Evolutionary conservation across 306 rosid species (phyloP), one percentile per base, ranked within the genome.

Genomic region (Quercus cerris): DNA sequence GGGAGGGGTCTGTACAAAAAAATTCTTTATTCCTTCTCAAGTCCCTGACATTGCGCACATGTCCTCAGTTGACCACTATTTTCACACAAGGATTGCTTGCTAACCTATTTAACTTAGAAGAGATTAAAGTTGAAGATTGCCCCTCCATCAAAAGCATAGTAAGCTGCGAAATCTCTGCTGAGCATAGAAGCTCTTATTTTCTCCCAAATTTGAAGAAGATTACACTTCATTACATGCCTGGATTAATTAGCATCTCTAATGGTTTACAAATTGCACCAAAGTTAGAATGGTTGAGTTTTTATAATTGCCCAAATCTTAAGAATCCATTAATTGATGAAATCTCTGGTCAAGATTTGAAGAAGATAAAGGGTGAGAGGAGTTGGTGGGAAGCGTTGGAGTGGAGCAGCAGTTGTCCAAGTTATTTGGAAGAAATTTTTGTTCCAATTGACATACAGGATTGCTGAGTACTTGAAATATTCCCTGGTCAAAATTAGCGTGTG

Each of bases 331-430:
- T n/a, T 3, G 15, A 4, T 0, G 78, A 81, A 46, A 12, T 71
- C 23, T 63, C 54, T 15, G 63, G 70, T n/a, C 4, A 71, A 38
- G 2, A 2, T 0, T 3, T 81, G 4, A 62, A 1, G 5, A 20
- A 13, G 13, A 81, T 81, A 11, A 35, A 62, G 57, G 85, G 78
- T 59, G 81, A 81, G 73, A 35, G n/a, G 2, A 62, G 2, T 9
- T 81, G 81, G 85, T 81, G 78, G 85, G 68, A 76, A 13, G 17
- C 74, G 9, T 11, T 79, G 66, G 73, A 79, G 56, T 2, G 41
- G 62, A 17, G 22, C 18, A 14, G 13, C 0, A 51, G 22, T 33
- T 17, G 15, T 3, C 81, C 71, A 1, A 1, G 13, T 6, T 2
- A 46, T 3, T 71, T 30, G 5, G 11, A 9, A 7, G 4, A 9